Evolutionary conservation across 306 rosid genomes (phyloP).

Genomic region (Prosopis cineraria): DNA sequence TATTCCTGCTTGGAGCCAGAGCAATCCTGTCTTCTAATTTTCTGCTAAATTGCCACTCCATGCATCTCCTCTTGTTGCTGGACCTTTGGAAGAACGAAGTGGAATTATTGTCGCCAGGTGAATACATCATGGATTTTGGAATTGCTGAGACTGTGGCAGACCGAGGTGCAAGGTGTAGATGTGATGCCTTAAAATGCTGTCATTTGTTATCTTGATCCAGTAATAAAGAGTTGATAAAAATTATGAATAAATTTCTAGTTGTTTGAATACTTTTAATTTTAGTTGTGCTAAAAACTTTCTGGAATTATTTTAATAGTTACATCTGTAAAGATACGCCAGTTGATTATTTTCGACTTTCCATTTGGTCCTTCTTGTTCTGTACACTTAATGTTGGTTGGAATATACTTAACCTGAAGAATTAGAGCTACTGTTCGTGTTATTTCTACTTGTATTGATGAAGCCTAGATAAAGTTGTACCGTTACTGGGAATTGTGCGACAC

Average conservation of each 20-base stretch:
- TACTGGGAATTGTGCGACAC: background rate
- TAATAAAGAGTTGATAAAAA: slow-evolving; percentile 9
- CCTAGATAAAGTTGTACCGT: background rate
- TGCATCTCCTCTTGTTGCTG: slow-evolving; percentile 23
- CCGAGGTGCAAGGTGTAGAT: slow-evolving; percentile 12
- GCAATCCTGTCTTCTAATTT: background rate
- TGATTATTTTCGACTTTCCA: background rate
- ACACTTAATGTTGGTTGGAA: background rate
- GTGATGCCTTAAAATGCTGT: background rate
- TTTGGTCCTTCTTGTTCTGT: background rate
- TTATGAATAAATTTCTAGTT: background rate
- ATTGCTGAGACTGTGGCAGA: slow-evolving; percentile 19
- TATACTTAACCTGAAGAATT: background rate
- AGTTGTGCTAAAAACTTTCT: background rate
- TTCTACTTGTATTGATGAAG: background rate
- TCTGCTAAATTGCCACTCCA: background rate
- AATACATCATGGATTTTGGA: slow-evolving; percentile 31
- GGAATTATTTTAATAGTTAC: background rate
- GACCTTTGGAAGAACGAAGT: slow-evolving; percentile 17
- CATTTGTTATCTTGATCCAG: slow-evolving; percentile 8
- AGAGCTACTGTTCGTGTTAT: background rate
- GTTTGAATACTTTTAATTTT: background rate
- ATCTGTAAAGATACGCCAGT: background rate
- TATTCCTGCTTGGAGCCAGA: slow-evolving; percentile 22
- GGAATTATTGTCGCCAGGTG: slow-evolving; percentile 18